Base-by-base conservation (phyloP, 2,329 filamentous ascomycete species). In the Penicillium carneum region DNA sequence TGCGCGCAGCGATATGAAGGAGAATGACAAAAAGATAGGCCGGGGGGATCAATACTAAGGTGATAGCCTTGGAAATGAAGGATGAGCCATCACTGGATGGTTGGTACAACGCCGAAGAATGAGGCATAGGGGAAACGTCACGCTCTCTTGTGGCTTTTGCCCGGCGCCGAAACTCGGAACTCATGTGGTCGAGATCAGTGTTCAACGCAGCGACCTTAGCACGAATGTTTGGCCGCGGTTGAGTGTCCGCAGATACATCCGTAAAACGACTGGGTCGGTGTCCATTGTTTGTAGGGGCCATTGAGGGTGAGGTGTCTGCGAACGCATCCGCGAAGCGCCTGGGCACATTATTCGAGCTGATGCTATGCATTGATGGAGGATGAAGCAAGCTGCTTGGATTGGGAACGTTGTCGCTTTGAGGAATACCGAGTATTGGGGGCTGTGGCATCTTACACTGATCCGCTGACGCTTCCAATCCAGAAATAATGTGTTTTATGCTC, bases 11-110 rank as follows among this genome's bases (percentile, higher is more conserved):
- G 59, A 97, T 91, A 58, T 88, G 87, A 4, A 97, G 84, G 83
- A 97, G 93, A 42, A 96, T 81, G 29, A 87, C 83, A 38, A 96
- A 85, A 1, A 96, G 84, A 69, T 93, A 87, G 36, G 89, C 86
- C 0, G 93, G 92, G n/a, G 92, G 92, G 0, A 90, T 88, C 14
- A 97, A 80, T 4, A 96, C 84, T 33, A 95, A 84, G 53, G 91
- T 88, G 64, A 86, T 88, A 0, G 92, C 93, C 77, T 91, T 93
- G 58, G 89, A 86, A 29, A 96, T 84, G 33, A 96, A 85, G 3
- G 87, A 84, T 52, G 86, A 80, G 0, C 87, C 85, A 33, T 90
- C 80, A 54, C 83, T 81, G 75, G 59, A 79, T 75, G 49, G 78
- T 74, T 87, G 84, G 5, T 84, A 83, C 10, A 93, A 78, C 61